Evolutionary conservation across 805 yeast species (phyloP), one percentile per base, ranked within the genome.

Genomic region (Teunomyces pallodes): DNA sequence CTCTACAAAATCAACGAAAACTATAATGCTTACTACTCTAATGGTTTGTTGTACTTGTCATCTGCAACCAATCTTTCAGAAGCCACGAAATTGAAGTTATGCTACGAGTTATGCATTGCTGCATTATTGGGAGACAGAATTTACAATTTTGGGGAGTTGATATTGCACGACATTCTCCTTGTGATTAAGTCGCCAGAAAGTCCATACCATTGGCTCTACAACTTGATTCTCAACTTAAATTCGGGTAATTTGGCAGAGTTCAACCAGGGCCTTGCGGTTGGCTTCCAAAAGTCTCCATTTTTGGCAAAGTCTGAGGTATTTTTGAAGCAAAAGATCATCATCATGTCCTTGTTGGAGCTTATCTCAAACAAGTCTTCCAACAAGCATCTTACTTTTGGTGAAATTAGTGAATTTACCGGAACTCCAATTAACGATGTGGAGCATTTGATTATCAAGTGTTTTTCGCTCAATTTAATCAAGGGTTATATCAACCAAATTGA

Each of bases 131-230:
- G 97, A 43, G 96, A 90, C 62, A 84, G 81, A 60, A 88, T 92
- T 57, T 94, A 90, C 75, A 94, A 92, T 71, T 94, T 94, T 67
- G 98, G 98, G 45, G 99, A 94, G 70, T 79, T 94, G 53, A 78
- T 94, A 51, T 82, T 90, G 65, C 98, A 92, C 67, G 96, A 94
- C 39, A 83, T 92, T 42, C 79, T 90, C 66, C 63, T 72, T 36
- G 66, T 74, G 35, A 76, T 86, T 36, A 54, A 64, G 16, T 58
- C 55, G 24, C 70, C 70, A 26, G 75, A 71, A 45, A 66, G 80
- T 36, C 72, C 72, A 40, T 80, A 80, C 64, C 66, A 70, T 32
- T 90, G 96, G 96, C 72, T 94, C 52, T 80, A 82, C 53, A 79
- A 84, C 43, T 69, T 91, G 53, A 75, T 94, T 45, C 72, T 81